phyloP scores from a whole-genome alignment of 495 filamentous ascomycete species.

The Umbilicaria muhlenbergii region DNA sequence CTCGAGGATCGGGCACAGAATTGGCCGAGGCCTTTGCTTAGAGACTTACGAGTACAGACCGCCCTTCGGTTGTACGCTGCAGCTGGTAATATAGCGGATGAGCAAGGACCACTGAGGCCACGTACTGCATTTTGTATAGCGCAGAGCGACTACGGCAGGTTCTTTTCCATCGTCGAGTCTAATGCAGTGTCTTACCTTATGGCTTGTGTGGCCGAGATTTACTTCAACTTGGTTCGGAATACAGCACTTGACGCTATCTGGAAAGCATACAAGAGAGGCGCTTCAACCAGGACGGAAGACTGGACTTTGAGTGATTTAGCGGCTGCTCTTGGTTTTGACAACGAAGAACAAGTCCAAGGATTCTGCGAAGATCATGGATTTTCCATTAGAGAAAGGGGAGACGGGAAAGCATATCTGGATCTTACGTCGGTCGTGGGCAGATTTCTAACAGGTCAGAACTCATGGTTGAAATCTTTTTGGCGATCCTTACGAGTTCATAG shows the following conservation, averaged over 20 bases:
- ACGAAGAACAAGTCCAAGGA: conserved; percentile 47
- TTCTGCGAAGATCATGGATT: conserved; percentile 60
- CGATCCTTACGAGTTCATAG: conserved; percentile 4
- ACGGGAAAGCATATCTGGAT: conserved; percentile 35
- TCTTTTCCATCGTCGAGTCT: conserved; percentile 61
- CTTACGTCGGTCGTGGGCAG: conserved; percentile 10
- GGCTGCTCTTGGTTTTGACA: conserved; percentile 55
- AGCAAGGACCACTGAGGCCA: conserved; percentile 47
- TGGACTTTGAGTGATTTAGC: conserved; percentile 56
- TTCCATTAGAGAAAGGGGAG: conserved; percentile 34
- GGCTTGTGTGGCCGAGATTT: conserved; percentile 85
- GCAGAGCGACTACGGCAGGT: conserved; percentile 49
- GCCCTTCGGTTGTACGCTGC: conserved; percentile 57
- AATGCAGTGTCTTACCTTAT: conserved; percentile 68
- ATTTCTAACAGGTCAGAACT: conserved; percentile 12
- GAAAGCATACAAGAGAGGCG: conserved; percentile 27
- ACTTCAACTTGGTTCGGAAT: conserved; percentile 69
- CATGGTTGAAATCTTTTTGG: not conserved
- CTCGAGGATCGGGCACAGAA: conserved; percentile 59
- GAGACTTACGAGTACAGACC: conserved; percentile 40
- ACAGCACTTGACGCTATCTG: conserved; percentile 57
- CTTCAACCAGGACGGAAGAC: conserved; percentile 48
- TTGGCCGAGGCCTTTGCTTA: conserved; percentile 44
- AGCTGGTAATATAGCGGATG: conserved; percentile 46
- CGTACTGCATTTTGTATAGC: conserved; percentile 37